A percentile compares a stretch with the other conserved stretches of the same genome.
Conservation (phyloP, 2,329 filamentous ascomycete genomes). For the Claviceps maximensis region DNA sequence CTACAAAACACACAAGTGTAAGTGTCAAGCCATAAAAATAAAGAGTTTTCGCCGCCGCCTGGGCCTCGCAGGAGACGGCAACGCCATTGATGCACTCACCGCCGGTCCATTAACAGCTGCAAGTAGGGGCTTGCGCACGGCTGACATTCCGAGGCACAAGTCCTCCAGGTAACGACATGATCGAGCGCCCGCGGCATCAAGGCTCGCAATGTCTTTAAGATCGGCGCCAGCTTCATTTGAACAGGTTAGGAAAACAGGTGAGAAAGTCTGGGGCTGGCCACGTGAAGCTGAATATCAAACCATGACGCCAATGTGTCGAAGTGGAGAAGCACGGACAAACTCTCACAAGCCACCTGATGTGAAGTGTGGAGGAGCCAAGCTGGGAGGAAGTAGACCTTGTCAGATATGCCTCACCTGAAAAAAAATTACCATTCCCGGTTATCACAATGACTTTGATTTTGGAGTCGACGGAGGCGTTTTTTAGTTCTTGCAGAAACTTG, state of each 20-base stretch:
- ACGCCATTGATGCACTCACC: conserved; percentile 20
- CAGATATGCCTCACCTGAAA: conserved; percentile 10
- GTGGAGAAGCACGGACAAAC: conserved; percentile 1
- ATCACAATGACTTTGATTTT: conserved; percentile 23
- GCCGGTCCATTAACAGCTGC: conserved; percentile 37
- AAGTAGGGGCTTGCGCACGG: conserved; percentile 31
- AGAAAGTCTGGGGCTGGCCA: neutral
- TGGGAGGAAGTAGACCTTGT: neutral
- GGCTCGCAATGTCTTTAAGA: conserved; percentile 21
- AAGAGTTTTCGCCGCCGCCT: too few relatives aligned
- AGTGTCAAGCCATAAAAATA: neutral
- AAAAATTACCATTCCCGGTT: conserved; percentile 19
- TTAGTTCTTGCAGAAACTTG: conserved; percentile 24
- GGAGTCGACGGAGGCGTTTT: conserved; percentile 9
- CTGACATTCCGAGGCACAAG: conserved; percentile 22
- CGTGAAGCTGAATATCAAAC: neutral
- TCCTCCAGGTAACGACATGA: conserved; percentile 26
- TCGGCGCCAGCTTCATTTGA: conserved; percentile 20
- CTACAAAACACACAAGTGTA: conserved; percentile 15
- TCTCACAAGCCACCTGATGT: neutral
- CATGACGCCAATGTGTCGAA: conserved; percentile 1
- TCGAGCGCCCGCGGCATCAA: conserved; percentile 20
- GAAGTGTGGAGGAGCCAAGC: neutral
- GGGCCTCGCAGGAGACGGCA: neutral
- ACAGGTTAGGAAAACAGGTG: neutral